Conservation (phyloP, 805 yeast genomes). For the Myxozyma mucilagina region DNA sequence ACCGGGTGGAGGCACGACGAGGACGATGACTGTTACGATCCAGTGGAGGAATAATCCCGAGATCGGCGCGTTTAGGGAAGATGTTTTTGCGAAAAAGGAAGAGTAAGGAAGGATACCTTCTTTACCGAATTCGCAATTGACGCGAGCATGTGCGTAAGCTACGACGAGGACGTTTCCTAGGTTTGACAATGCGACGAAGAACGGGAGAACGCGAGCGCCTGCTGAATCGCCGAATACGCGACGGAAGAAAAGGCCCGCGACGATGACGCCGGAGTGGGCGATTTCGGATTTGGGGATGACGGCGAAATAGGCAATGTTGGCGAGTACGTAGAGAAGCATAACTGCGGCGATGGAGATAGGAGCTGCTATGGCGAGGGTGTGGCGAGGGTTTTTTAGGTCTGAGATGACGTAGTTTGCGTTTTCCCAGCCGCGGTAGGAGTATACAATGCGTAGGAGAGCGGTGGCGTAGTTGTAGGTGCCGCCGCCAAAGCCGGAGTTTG, state of each 20-base stretch:
- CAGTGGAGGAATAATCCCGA: constrained; percentile 57
- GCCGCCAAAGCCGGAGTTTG: constrained; percentile 44
- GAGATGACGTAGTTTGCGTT: constrained; percentile 64
- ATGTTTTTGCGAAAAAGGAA: constrained; percentile 46
- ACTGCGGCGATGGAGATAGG: constrained; percentile 57
- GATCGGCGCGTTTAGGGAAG: constrained; percentile 43
- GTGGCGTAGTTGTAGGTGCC: constrained; percentile 55
- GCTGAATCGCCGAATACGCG: constrained; percentile 58
- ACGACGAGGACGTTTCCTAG: constrained; percentile 67
- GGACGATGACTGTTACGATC: constrained; percentile 54
- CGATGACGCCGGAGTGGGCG: constrained; percentile 56
- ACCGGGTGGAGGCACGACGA: constrained; percentile 61
- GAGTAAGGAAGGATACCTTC: constrained; percentile 55
- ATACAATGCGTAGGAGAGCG: constrained; percentile 59
- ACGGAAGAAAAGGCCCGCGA: constrained; percentile 62
- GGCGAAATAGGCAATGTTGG: constrained; percentile 58
- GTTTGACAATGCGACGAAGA: constrained; percentile 60
- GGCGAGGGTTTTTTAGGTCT: constrained; percentile 58
- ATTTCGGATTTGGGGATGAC: constrained; percentile 49
- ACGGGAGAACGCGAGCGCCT: constrained; percentile 53
- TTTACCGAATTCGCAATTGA: constrained; percentile 57
- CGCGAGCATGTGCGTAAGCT: constrained; percentile 59
- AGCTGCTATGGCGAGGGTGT: constrained; percentile 60
- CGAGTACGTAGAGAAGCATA: constrained; percentile 56
- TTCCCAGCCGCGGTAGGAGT: constrained; percentile 71